A percentile compares a stretch with the other conserved stretches of the same genome.
Evolutionary conservation across 148 eudicot genomes (phyloP).

Genomic region (Vaccinium macrocarpon): DNA sequence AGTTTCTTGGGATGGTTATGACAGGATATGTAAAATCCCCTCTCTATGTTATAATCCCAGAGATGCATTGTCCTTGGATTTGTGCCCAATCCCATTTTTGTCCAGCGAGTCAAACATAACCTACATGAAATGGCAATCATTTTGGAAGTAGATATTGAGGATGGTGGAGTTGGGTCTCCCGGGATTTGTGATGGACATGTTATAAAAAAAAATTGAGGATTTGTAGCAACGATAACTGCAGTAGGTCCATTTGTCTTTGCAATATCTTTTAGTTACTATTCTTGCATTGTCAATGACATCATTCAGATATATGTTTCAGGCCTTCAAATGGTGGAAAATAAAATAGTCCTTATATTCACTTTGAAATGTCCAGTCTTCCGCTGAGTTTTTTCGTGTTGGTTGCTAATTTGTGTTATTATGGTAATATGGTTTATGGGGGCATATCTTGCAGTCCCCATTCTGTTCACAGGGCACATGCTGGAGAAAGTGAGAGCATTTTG

Average conservation of each 20-base stretch:
- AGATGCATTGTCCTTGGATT: background rate
- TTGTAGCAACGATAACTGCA: background rate
- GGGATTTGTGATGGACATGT: too few relatives aligned
- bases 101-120: background rate
- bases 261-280: background rate
- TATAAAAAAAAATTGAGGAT: too few relatives aligned
- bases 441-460: slow-evolving; percentile 78
- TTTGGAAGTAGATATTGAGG: background rate
- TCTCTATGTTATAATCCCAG: background rate
- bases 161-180: too few relatives aligned
- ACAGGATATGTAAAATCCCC: background rate
- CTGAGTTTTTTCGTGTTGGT: background rate
- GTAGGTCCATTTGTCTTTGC: background rate
- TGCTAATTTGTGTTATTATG: slow-evolving; percentile 1
- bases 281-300: background rate
- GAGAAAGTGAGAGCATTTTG: slow-evolving; percentile 87
- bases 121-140: background rate
- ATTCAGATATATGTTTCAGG: background rate
- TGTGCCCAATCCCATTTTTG: background rate
- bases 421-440: slow-evolving; percentile 17
- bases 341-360: background rate
- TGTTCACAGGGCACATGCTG: slow-evolving; percentile 78
- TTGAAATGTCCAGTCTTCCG: background rate
- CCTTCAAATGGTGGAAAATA: background rate
- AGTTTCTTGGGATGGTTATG: background rate